Evolutionary conservation across 345 rosid species (phyloP).

Genomic region (Clarkia xantiana): DNA sequence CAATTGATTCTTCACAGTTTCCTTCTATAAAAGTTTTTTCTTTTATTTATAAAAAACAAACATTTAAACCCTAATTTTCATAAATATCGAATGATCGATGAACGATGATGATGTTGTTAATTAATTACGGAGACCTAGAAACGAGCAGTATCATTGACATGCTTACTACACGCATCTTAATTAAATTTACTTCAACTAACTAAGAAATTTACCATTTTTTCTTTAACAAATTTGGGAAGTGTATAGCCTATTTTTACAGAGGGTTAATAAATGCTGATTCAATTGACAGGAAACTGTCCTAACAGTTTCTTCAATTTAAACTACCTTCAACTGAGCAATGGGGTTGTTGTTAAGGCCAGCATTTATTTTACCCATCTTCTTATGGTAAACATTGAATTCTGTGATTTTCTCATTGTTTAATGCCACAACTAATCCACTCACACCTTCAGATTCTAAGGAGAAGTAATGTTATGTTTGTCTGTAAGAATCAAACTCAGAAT

Average conservation of each 20-base stretch:
- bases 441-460: background rate
- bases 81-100: too few species aligned
- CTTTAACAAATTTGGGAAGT: background rate
- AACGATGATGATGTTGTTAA: too few species aligned
- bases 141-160: too few species aligned
- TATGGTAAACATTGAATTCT: slow-evolving; percentile 13
- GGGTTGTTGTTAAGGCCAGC: slow-evolving; percentile 8
- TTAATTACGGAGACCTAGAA: too few species aligned
- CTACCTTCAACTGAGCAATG: background rate
- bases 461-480: background rate
- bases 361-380: slow-evolving; percentile 9
- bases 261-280: background rate
- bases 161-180: too few species aligned
- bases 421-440: background rate
- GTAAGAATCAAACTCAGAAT: too few species aligned
- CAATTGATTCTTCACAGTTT: too few species aligned
- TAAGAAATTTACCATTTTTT: too few species aligned
- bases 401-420: slow-evolving; percentile 7
- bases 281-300: slow-evolving; percentile 5
- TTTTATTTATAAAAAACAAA: too few species aligned
- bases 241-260: background rate
- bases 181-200: too few species aligned
- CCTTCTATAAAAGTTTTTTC: too few species aligned
- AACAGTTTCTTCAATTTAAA: background rate
- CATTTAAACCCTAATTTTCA: too few species aligned